Evolutionary conservation across 202 grass and related monocot genomes (phyloP), one percentile per base, ranked within the genome.

Genomic region (Schoenoplectus triqueter): DNA sequence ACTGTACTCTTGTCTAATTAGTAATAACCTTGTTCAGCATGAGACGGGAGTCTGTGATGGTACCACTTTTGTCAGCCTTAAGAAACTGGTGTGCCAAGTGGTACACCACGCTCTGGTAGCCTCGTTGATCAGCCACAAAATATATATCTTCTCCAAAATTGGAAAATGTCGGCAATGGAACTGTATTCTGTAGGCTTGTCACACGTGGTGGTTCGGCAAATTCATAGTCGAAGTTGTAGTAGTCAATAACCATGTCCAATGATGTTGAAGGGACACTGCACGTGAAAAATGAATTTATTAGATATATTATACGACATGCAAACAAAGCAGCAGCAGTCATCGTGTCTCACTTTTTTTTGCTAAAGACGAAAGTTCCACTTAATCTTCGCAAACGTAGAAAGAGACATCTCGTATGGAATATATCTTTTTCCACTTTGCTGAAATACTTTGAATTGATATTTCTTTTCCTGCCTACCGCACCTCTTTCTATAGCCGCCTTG

Each of bases 221-320:
- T 84, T 92, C 88, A 45, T 89, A 94, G 78, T 94, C 90, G 2
- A 82, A 67, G 13, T 49, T 41, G 84, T 66, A 86, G 85, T 94
- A 94, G 73, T 94, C 92, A 7, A 92, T 21, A 55, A 73, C 85
- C 92, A 92, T 94, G 60, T 94, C 90, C 55, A 94, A 48, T 0
- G 90, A 82, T 3, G 14, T 71, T 3, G 92, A 19, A 8, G 90
- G 92, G 71, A 88, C 86, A 2, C 85, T 90, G 45, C 20, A 46
- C 14, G 60, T 74, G 64, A 59, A 59, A 14, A 63, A 55, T 14
- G 1, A 50, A 73, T 50, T 1, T 73, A 20, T 51, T n/a, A 60
- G 56, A n/a, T 3, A 60, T 17, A 60, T 49, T 49, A 49, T 49
- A 46, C 55, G 31, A 31, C 31, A 31, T 31, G 31, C 31, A 31